Evolutionary conservation across 352 stramenopile species (phyloP), one percentile per base, ranked within the genome.

Genomic region (Phytophthora cactorum): DNA sequence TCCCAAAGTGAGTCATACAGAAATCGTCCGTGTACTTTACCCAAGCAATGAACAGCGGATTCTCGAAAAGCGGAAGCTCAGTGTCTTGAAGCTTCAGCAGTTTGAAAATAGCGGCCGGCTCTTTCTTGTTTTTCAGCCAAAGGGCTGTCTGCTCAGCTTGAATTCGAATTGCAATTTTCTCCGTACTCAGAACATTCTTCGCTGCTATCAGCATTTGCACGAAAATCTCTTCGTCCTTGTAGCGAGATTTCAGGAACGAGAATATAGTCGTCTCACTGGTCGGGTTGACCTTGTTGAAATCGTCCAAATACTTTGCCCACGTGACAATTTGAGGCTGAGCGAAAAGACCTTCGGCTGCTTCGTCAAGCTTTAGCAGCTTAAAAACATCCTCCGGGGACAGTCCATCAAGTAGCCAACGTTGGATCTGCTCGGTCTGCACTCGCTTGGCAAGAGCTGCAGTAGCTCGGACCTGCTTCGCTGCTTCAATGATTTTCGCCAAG

Each of bases 1-100:
- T 49, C 1, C 41, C 59, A n/a, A 49, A 60, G n/a, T 66, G n/a
- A 36, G 46, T 10, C 17, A 47, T 46, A 29, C 29, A 28, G 22
- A 41, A 68, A 27, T 56, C 52, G 4, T 68, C 61, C n/a, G 61
- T 63, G 44, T 63, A 68, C 44, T 58, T 56, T 4, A 57, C 11
- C 52, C 61, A 68, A 34, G 14, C 45, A 7, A 14, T 39, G 17
- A 68, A 52, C 15, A 56, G 15, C 8, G 61, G 36, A 9, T 25
- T 57, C 25, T 27, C 34, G 4, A 68, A 43, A 32, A 68, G 60
- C 8, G 27, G 10, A 8, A 47, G 7, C 9, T 44, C 41, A 2
- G 11, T n/a, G 1, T 55, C 34, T 8, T 68, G 31, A 17, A 68
- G 61, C 31, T 52, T 31, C 17, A 68, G 36, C 5, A 68, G 9